Conservation (phyloP, 208 protist genomes). For the Trypanosoma melophagium region DNA sequence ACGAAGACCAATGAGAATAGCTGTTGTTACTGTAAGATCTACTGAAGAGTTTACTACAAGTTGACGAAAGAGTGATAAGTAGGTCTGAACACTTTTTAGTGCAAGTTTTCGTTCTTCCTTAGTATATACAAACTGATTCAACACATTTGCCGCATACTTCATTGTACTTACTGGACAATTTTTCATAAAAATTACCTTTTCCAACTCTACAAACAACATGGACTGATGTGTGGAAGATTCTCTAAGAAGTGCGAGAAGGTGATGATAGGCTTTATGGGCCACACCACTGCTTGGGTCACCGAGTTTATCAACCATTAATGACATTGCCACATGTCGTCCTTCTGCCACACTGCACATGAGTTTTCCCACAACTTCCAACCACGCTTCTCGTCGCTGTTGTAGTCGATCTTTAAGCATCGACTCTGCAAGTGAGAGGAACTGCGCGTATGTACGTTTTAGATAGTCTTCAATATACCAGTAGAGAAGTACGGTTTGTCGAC, state of each 20-base stretch:
- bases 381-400: conserved; percentile 80
- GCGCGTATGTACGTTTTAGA: conserved; percentile 87
- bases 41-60: conserved; percentile 56
- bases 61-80: conserved; percentile 88
- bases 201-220: conserved; percentile 85
- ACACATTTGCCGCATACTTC: conserved; percentile 87
- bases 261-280: conserved; percentile 86
- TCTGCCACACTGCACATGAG: conserved; percentile 85
- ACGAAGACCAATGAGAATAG: conserved; percentile 87
- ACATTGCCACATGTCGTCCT: conserved; percentile 69
- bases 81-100: conserved; percentile 84
- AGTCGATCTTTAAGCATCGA: conserved; percentile 89
- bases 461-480: conserved; percentile 93
- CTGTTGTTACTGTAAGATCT: conserved; percentile 87
- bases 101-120: conserved; percentile 90
- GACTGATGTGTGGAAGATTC: conserved; percentile 87
- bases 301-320: conserved; percentile 92
- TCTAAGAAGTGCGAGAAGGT: conserved; percentile 74
- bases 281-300: conserved; percentile 75
- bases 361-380: conserved; percentile 85
- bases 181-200: conserved; percentile 90
- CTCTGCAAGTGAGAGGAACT: conserved; percentile 86
- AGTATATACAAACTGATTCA: conserved; percentile 92
- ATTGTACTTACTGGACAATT: conserved; percentile 88
- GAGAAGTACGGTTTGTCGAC: conserved; percentile 67